These are phyloP conservation scores for Trichosanthes cucumerina DNA, from an alignment of 306 rosid species.

Conservation along the genomic window DNA sequence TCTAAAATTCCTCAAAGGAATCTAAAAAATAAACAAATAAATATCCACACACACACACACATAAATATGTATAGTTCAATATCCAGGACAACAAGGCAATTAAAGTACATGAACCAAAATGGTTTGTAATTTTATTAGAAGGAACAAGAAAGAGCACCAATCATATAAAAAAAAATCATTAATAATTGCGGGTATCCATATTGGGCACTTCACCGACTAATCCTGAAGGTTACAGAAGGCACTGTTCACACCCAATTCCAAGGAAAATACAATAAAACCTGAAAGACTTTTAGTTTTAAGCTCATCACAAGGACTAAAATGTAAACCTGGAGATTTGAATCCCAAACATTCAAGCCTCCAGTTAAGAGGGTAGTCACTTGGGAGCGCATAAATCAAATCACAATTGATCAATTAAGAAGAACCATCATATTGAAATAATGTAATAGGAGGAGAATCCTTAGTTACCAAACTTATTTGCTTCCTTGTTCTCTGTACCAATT, in stretches of 20 bases:
- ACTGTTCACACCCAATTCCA: not conserved
- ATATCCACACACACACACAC: not conserved
- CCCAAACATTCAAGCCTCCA: not conserved
- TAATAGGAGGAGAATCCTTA: constrained; percentile 13
- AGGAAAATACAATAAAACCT: not conserved
- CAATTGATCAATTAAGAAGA: not conserved
- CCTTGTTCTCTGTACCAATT: constrained; percentile 33
- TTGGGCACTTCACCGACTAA: not conserved
- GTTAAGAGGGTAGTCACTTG: not conserved
- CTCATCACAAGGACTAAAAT: not conserved
- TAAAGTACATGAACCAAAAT: not conserved
- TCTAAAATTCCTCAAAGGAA: not conserved
- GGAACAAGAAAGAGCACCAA: not conserved
- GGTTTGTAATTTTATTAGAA: not conserved
- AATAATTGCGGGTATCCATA: not conserved
- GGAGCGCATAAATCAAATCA: not conserved
- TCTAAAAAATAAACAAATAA: not conserved
- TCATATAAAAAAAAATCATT: not conserved
- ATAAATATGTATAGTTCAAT: not conserved
- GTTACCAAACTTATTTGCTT: constrained; percentile 58
- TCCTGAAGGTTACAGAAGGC: not conserved
- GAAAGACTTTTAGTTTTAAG: not conserved
- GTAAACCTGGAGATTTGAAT: not conserved
- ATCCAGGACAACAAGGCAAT: not conserved
- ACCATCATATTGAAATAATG: not conserved